phyloP scores from a whole-genome alignment of 208 protist species.

The Crithidia bombi region DNA sequence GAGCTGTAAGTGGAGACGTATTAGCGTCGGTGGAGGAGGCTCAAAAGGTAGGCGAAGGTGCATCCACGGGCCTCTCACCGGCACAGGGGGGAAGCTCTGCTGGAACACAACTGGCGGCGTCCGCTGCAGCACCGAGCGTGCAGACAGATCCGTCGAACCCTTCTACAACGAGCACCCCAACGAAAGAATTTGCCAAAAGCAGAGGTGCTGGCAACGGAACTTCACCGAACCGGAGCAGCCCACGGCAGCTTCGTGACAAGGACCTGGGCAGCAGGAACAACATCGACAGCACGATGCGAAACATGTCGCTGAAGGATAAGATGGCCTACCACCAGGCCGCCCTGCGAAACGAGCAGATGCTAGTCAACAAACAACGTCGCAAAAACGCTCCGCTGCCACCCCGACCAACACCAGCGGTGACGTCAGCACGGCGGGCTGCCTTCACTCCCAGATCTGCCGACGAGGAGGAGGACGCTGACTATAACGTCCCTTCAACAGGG shows the following conservation, averaged over 20 bases:
- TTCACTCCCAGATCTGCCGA: slow-evolving; percentile 7
- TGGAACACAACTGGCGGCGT: too few species aligned
- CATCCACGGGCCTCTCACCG: too few species aligned
- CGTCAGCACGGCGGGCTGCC: neutral
- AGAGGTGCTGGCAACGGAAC: neutral
- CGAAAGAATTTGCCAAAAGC: neutral
- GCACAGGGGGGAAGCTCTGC: too few species aligned
- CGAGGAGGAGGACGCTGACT: slow-evolving; percentile 24
- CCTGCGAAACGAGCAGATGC: slow-evolving; percentile 59
- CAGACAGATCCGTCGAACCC: too few species aligned
- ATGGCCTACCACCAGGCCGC: slow-evolving; percentile 55
- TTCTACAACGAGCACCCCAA: neutral
- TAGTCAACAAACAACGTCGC: slow-evolving; percentile 52
- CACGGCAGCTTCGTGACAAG: neutral
- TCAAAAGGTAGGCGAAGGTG: too few species aligned
- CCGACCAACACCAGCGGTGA: slow-evolving; percentile 10
- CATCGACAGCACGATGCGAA: slow-evolving; percentile 6
- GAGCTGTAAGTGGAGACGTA: too few species aligned
- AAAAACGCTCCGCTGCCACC: slow-evolving; percentile 51
- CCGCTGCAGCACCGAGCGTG: too few species aligned
- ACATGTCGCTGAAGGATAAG: slow-evolving; percentile 49
- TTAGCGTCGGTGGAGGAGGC: too few species aligned
- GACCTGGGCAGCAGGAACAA: neutral
- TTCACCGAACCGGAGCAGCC: neutral
- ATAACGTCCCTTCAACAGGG: slow-evolving; percentile 24